Conservation (phyloP, 2,329 filamentous ascomycete species). For the Falciphora oryzae region DNA sequence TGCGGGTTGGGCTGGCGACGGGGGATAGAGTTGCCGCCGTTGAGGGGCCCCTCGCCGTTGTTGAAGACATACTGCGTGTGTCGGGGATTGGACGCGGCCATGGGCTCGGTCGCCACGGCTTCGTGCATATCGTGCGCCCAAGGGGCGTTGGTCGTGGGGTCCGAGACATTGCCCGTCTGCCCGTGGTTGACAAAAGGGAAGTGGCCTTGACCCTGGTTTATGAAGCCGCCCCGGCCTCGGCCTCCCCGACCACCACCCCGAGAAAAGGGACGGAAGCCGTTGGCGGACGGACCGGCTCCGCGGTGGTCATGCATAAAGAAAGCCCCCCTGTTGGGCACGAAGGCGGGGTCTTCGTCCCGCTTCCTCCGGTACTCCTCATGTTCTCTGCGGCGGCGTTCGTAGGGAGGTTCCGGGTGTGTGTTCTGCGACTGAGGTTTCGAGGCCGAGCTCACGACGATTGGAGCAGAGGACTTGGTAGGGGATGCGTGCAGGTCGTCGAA, state of each 20-base stretch:
- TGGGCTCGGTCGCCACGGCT: conserved; percentile 42
- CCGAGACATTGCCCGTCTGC: conserved; percentile 24
- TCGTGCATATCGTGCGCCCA: conserved; percentile 98
- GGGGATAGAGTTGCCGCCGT: conserved; percentile 48
- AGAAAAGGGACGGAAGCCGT: conserved; percentile 69
- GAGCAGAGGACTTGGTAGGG: conserved; percentile 34
- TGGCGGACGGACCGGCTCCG: conserved; percentile 68
- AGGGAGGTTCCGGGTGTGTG: conserved; percentile 50
- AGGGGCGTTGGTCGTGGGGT: conserved; percentile 63
- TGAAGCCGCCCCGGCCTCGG: conserved; percentile 51
- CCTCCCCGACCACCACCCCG: conserved; percentile 59
- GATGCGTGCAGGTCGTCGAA: conserved; percentile 33
- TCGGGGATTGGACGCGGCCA: conserved; percentile 17
- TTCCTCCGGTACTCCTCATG: conserved; percentile 88
- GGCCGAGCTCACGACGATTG: conserved; percentile 50
- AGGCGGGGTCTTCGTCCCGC: conserved; percentile 82
- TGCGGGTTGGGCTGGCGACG: conserved; percentile 53
- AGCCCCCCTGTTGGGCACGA: conserved; percentile 87
- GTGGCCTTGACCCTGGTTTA: conserved; percentile 28
- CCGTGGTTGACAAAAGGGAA: conserved; percentile 21
- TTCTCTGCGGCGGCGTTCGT: conserved; percentile 72
- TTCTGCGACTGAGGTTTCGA: conserved; percentile 26
- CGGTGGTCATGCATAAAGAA: conserved; percentile 98
- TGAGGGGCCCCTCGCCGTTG: conserved; percentile 44
- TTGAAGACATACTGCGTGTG: conserved; percentile 30